Conservation (phyloP, 2,329 filamentous ascomycete species). For the Echinosphaeria canescens region DNA sequence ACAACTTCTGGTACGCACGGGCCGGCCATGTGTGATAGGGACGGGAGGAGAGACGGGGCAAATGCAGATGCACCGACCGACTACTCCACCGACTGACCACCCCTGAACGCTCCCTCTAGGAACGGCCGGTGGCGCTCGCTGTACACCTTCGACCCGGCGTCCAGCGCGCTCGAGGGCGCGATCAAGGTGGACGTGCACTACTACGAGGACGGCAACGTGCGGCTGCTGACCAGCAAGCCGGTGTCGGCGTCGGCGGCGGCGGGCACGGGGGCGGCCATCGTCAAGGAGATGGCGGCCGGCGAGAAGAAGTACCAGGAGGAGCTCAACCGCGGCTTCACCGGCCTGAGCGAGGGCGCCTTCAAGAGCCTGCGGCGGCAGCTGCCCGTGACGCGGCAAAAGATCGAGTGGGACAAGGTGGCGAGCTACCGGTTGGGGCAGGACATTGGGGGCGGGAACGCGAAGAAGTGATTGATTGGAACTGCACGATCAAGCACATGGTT, state of each 20-base stretch:
- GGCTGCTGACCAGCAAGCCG: slow-evolving; percentile 73
- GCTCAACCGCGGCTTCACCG: slow-evolving; percentile 74
- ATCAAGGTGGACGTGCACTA: slow-evolving; percentile 96
- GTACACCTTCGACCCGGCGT: slow-evolving; percentile 59
- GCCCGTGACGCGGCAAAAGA: slow-evolving; percentile 93
- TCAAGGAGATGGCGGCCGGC: slow-evolving; percentile 52
- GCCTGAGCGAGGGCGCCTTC: slow-evolving; percentile 82
- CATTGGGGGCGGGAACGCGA: slow-evolving; percentile 45
- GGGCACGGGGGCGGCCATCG: slow-evolving; percentile 42
- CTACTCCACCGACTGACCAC: slow-evolving; percentile 85
- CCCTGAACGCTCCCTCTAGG: slow-evolving; percentile 43
- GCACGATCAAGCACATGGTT: too few relatives aligned
- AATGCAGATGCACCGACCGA: slow-evolving; percentile 46
- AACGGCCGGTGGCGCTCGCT: slow-evolving; percentile 91
- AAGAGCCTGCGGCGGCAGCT: slow-evolving; percentile 83
- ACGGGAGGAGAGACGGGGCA: neutral
- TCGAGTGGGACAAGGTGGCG: slow-evolving; percentile 97
- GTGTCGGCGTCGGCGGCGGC: slow-evolving; percentile 38
- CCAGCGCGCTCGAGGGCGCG: slow-evolving; percentile 46
- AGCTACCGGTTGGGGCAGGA: slow-evolving; percentile 75
- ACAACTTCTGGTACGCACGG: slow-evolving; percentile 82
- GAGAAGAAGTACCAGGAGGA: slow-evolving; percentile 96
- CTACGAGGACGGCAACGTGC: slow-evolving; percentile 97
- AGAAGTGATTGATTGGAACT: slow-evolving; percentile 17
- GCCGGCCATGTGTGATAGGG: neutral